Conservation (phyloP, 352 stramenopile genomes). For the Phytophthora tentaculata region DNA sequence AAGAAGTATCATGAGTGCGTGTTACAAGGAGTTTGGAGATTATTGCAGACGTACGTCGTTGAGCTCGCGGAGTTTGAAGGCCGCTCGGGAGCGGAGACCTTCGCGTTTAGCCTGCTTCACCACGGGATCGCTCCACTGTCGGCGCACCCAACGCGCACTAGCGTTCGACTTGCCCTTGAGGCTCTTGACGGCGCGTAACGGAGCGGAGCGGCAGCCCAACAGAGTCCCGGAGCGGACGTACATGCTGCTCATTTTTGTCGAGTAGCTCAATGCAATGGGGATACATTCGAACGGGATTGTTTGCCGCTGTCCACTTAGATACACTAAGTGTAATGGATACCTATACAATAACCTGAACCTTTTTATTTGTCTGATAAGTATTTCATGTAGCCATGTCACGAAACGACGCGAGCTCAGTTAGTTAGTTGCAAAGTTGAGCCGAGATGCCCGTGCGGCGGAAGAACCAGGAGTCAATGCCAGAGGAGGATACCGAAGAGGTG, state of each 20-base stretch:
- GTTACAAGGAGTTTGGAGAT: not conserved
- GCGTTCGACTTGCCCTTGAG: slow-evolving; percentile 86
- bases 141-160: slow-evolving; percentile 84
- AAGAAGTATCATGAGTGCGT: slow-evolving; percentile 3
- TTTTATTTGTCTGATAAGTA: too few relatives aligned
- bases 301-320: not conserved
- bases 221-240: slow-evolving; percentile 15
- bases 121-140: slow-evolving; percentile 84
- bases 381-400: not conserved
- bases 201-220: slow-evolving; percentile 10
- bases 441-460: not conserved
- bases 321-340: not conserved
- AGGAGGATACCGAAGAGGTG: slow-evolving; percentile 3
- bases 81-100: slow-evolving; percentile 78
- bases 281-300: not conserved
- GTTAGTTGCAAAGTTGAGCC: too few relatives aligned
- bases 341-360: too few relatives aligned
- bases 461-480: slow-evolving; percentile 16
- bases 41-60: slow-evolving; percentile 51
- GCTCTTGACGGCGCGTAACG: slow-evolving; percentile 66
- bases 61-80: slow-evolving; percentile 86
- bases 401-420: slow-evolving; percentile 24
- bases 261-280: not conserved
- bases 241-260: slow-evolving; percentile 33
- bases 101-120: slow-evolving; percentile 89